Evolutionary conservation across 2,329 filamentous ascomycete genomes (phyloP).

Genomic region (Botrytis cinerea): DNA sequence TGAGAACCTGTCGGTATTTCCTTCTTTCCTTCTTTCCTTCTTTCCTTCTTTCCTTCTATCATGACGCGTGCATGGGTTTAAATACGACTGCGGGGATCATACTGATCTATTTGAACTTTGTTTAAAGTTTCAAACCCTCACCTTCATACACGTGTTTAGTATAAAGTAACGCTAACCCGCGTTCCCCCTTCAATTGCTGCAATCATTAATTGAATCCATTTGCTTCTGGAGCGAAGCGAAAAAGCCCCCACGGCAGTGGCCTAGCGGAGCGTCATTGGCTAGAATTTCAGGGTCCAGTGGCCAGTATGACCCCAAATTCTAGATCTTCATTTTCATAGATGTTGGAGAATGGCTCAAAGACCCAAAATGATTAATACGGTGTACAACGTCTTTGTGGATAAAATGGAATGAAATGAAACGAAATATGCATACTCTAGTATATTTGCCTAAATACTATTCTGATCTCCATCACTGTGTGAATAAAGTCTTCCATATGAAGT

Average conservation of each 20-base stretch:
- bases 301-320: neutral
- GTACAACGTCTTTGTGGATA: neutral
- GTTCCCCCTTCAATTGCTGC: neutral
- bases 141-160: neutral
- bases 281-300: neutral
- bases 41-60: neutral
- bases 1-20: neutral
- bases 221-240: neutral
- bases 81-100: neutral
- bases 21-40: neutral
- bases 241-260: conserved; percentile 9
- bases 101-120: neutral
- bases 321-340: neutral
- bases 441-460: neutral
- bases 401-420: neutral
- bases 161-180: neutral
- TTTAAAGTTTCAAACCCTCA: neutral
- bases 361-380: too few species aligned
- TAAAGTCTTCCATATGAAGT: neutral
- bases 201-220: neutral
- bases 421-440: neutral
- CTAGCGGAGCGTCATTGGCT: neutral
- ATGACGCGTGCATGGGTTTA: neutral
- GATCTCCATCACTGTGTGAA: neutral
- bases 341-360: neutral